Base-by-base conservation (phyloP, 2,329 filamentous ascomycete genomes). In the Coniochaeta sp. region DNA sequence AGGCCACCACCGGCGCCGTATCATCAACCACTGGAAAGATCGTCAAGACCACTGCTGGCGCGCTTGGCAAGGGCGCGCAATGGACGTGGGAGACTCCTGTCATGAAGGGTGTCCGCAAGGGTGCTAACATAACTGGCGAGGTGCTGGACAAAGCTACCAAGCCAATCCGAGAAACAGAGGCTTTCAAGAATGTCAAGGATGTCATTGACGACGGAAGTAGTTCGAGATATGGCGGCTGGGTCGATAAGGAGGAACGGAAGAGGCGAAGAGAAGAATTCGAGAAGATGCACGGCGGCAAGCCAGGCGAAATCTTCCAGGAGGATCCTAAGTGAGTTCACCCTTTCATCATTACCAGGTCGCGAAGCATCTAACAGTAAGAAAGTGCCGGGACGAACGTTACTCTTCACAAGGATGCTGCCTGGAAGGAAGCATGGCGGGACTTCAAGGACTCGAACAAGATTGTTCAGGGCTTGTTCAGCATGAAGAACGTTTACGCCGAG, bases 51-150 rank as follows among this genome's bases (percentile, higher is more conserved):
- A 97, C 93, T 3, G 95, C 91, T 60, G 86, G 88, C 47, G 93
- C 85, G 33, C 89, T 99, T 66, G 95, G 93, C 60, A 92, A 96
- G 73, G 88, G 93, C 71, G 95, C 95, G 22, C 84, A 89, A 9
- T 98, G 93, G 93, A 98, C 95, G 2, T 99, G 95, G 95, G 92
- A 99, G 63, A 97, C 95, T 0, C 82, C 88, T 5, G 91, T 96
- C 11, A 90, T 98, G 67, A 96, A 96, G 78, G 95, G 91, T 54
- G 85, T 96, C 31, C 85, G 95, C 65, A 89, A 90, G 70, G 91
- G 91, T 60, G 93, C 93, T 61, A 91, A 88, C 69, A 89, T 87
- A 26, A 96, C 95, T 1, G 93, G 91, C 40, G 87, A 89, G 64
- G 93, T 89, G 3, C 81, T 99, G 52, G 95, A 98, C 75, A 96